A percentile compares a stretch with the other conserved stretches of the same genome.
These are phyloP conservation scores for Calonectria montana DNA, from an alignment of 2,329 filamentous ascomycete species.

Conservation along the genomic window DNA sequence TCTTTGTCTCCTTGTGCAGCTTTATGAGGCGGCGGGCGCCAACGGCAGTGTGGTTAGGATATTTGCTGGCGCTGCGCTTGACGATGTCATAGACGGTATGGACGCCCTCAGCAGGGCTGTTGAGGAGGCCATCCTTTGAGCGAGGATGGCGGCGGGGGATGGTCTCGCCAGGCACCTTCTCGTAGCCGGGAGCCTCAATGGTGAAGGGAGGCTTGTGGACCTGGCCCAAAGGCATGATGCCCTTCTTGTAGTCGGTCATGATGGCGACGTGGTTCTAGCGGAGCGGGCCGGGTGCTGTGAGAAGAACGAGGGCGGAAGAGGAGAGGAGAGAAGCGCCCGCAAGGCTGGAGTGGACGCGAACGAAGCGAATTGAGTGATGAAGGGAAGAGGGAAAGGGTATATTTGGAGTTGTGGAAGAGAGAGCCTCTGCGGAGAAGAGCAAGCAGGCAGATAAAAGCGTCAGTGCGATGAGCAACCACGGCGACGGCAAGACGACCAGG, in stretches of 20 bases:
- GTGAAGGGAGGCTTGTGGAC: conserved; percentile 80
- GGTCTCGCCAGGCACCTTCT: conserved; percentile 83
- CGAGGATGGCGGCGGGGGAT: conserved; percentile 80
- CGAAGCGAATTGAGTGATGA: conserved; percentile 13
- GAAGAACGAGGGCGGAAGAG: conserved; percentile 14
- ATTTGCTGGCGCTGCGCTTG: conserved; percentile 72
- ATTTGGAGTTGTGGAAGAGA: conserved; percentile 16
- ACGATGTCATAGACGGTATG: conserved; percentile 85
- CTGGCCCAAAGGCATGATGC: conserved; percentile 65
- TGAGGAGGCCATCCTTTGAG: conserved; percentile 76
- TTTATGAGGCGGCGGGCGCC: conserved; percentile 80
- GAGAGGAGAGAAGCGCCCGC: conserved; percentile 11
- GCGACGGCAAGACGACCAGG: neutral
- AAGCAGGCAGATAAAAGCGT: conserved; percentile 16
- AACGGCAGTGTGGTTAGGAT: conserved; percentile 72
- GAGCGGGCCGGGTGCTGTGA: conserved; percentile 23
- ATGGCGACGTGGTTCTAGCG: conserved; percentile 28
- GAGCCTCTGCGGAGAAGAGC: neutral
- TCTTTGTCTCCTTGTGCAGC: conserved; percentile 86
- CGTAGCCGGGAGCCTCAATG: conserved; percentile 75
- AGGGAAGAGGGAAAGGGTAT: conserved; percentile 10
- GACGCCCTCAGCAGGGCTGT: conserved; percentile 75
- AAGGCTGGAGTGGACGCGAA: neutral
- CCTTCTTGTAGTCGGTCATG: conserved; percentile 52
- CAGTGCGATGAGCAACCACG: conserved; percentile 1